Percentiles rank a stretch among this genome's conserved stretches.
Evolutionary conservation across 129 eudicot species (phyloP).

Genomic region (Apium graveolens): DNA sequence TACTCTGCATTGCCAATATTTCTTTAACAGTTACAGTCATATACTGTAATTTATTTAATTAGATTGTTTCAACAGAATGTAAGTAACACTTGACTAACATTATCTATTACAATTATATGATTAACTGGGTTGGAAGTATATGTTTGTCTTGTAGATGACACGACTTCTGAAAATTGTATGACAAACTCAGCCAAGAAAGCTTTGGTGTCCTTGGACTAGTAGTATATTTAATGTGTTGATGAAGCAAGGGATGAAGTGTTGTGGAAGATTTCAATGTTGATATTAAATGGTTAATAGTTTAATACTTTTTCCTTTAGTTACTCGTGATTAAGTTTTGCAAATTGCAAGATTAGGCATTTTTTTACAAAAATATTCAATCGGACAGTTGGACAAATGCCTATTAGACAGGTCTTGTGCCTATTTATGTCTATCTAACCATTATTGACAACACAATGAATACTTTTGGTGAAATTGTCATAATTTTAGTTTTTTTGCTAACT

Average conservation of each 20-base stretch:
- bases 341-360: neutral
- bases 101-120: neutral
- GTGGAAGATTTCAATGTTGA: too few relatives aligned
- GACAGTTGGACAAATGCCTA: neutral
- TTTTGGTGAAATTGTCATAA: neutral
- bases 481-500: too few relatives aligned
- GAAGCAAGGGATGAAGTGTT: neutral
- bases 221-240: neutral
- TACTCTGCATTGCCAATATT: neutral
- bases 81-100: neutral
- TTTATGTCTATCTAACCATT: neutral
- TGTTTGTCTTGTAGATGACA: neutral
- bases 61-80: neutral
- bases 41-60: neutral
- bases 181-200: neutral
- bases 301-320: neutral
- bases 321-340: neutral
- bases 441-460: too few relatives aligned
- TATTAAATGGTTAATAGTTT: too few relatives aligned
- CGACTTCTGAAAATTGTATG: neutral
- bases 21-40: neutral
- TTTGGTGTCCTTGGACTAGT: neutral
- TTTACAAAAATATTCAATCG: too few relatives aligned
- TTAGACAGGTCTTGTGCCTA: neutral
- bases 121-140: neutral